Evolutionary conservation across 305 asterid genomes (phyloP).

Genomic region (Solanum hybrid): DNA sequence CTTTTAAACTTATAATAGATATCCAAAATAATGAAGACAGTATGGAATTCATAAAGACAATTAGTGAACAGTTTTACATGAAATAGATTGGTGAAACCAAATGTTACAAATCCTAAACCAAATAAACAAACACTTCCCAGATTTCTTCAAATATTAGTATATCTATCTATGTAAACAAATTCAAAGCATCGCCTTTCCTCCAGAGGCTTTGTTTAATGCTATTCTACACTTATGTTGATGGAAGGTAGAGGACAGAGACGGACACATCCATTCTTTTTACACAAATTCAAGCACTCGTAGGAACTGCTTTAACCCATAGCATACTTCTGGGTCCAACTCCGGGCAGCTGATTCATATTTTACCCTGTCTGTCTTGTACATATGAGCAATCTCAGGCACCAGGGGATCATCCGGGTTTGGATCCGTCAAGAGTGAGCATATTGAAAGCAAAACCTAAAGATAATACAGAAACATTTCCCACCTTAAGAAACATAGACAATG

Average conservation of each 20-base stretch:
- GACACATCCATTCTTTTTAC: slow-evolving; percentile 20
- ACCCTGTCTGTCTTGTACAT: slow-evolving; percentile 58
- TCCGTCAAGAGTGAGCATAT: slow-evolving; percentile 61
- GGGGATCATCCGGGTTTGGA: slow-evolving; percentile 60
- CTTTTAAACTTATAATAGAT: background rate
- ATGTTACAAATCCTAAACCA: background rate
- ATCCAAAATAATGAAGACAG: background rate
- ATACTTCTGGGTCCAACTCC: slow-evolving; percentile 72
- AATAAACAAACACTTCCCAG: background rate
- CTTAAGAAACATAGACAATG: background rate
- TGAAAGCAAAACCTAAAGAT: slow-evolving; percentile 50
- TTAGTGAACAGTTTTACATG: background rate
- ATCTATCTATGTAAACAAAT: slow-evolving; percentile 17
- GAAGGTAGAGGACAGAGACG: slow-evolving; percentile 10
- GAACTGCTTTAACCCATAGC: slow-evolving; percentile 43
- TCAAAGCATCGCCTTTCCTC: background rate
- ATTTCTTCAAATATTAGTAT: slow-evolving; percentile 7
- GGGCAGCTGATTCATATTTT: slow-evolving; percentile 55
- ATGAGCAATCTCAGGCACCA: slow-evolving; percentile 58
- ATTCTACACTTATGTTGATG: slow-evolving; percentile 13
- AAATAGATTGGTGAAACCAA: background rate
- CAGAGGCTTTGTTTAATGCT: slow-evolving; percentile 4
- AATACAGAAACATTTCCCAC: background rate
- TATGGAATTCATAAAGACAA: background rate
- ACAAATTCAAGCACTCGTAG: background rate